Evolutionary conservation across 2,329 filamentous ascomycete genomes (phyloP).

Genomic region (Gnomoniopsis smithogilvyi): DNA sequence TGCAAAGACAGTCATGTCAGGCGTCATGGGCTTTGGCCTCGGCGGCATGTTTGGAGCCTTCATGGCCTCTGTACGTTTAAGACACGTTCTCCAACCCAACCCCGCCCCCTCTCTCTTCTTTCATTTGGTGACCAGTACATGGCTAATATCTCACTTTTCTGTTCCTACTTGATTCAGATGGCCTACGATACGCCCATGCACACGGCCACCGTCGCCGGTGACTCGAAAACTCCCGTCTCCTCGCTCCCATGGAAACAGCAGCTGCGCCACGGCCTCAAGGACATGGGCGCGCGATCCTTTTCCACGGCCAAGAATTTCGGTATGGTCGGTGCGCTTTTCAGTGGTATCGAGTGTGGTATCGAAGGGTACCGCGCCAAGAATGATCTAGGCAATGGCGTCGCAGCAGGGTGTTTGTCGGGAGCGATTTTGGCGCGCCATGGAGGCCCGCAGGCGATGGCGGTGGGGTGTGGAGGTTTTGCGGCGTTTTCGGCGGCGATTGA

Average conservation of each 20-base stretch:
- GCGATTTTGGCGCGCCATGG: conserved; percentile 83
- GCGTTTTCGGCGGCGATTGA: conserved; percentile 92
- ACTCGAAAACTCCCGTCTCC: conserved; percentile 36
- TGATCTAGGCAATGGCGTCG: conserved; percentile 82
- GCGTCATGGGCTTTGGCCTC: conserved; percentile 90
- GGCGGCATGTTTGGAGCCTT: conserved; percentile 95
- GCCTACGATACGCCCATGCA: conserved; percentile 92
- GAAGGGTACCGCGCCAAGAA: conserved; percentile 93
- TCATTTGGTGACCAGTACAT: neutral
- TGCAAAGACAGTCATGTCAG: conserved; percentile 83
- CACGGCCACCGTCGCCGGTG: conserved; percentile 34
- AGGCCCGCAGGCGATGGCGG: conserved; percentile 81
- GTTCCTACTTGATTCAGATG: conserved; percentile 61
- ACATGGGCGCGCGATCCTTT: conserved; percentile 85
- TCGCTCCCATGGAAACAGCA: conserved; percentile 82
- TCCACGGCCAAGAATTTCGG: conserved; percentile 93
- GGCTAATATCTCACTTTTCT: neutral
- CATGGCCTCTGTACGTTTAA: conserved; percentile 79
- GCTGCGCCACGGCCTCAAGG: conserved; percentile 80
- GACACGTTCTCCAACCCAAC: neutral
- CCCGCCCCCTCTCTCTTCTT: neutral
- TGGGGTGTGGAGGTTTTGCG: conserved; percentile 91
- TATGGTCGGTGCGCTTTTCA: conserved; percentile 86
- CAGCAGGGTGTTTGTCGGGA: conserved; percentile 86
- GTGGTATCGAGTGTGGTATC: conserved; percentile 92